Base-by-base conservation (phyloP, 768 basidiomycete species). In the Rhodosporidiobolus odoratus region DNA sequence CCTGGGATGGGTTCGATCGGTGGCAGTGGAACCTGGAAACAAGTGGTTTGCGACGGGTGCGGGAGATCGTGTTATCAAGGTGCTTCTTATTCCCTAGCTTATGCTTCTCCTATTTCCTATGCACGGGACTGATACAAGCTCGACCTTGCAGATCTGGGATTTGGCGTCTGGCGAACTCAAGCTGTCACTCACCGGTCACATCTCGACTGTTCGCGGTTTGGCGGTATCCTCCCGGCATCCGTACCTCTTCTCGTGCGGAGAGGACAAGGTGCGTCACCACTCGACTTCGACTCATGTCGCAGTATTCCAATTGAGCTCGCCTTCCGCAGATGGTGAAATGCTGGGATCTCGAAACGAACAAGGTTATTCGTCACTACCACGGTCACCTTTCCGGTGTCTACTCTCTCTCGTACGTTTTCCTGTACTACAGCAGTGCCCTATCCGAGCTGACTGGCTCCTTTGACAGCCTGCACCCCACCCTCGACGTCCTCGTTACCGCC, bases 381-480 rank as follows among this genome's bases (percentile, higher is more conserved):
- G 96, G 96, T 3, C 96, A 99, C 79, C 85, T 96, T 30, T 97
- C 94, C 0, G 96, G 96, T 53, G 94, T 99, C n/a, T 98, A 98
- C 77, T 84, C 92, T 0, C 84, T 98, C 64, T 86, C 80, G 80
- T 82, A 59, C 67, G 80, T 78, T 30, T 27, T 2, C 27, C 48
- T 38, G 35, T 27, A 27, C 40, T 61, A 17, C 12, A 8, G 48
- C 9, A 50, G 8, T 8, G 32, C n/a, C 3, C 2, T 8, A 3
- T 43, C 10, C 30, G 8, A 4, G 9, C 19, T n/a, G 9, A 9
- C 25, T 58, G 2, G 30, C 58, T 13, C 47, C 1, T 23, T 23
- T 40, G 6, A 19, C 73, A 82, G 89, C 30, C 83, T 99, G 3
- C 96, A 98, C 77, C 96, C 96, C 2, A 98, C 95, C 0, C 86